Evolutionary conservation across 768 basidiomycete species (phyloP).

Genomic region (Tulasnella sp.): DNA sequence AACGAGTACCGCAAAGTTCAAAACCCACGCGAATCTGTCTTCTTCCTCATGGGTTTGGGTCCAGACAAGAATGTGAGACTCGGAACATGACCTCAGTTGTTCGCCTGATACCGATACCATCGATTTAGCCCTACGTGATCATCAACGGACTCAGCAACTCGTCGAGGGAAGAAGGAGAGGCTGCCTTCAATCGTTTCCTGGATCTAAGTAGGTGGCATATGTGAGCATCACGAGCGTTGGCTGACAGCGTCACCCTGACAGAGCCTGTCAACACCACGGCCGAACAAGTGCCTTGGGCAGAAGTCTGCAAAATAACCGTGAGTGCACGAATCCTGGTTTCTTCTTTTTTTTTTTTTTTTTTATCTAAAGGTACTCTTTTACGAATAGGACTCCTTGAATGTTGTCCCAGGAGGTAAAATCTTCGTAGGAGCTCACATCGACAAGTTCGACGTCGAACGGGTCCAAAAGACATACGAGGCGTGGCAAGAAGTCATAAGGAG

Average conservation of each 20-base stretch:
- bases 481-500: constrained; percentile 15
- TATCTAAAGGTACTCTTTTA: neutral
- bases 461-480: constrained; percentile 6
- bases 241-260: neutral
- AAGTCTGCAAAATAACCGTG: neutral
- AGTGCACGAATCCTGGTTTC: neutral
- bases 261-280: neutral
- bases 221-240: neutral
- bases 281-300: neutral
- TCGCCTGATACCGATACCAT: neutral
- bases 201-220: neutral
- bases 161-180: constrained; percentile 8
- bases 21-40: constrained; percentile 4
- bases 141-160: neutral
- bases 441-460: neutral
- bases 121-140: constrained; percentile 9
- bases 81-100: neutral
- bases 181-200: constrained; percentile 7
- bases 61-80: constrained; percentile 20
- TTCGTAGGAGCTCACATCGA: constrained; percentile 11
- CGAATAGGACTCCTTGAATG: constrained; percentile 18
- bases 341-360: too few species aligned
- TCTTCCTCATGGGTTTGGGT: neutral
- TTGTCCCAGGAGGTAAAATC: constrained; percentile 11
- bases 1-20: constrained; percentile 1